phyloP scores from a whole-genome alignment of 2,329 filamentous ascomycete genomes.

The Ascochyta fabae region DNA sequence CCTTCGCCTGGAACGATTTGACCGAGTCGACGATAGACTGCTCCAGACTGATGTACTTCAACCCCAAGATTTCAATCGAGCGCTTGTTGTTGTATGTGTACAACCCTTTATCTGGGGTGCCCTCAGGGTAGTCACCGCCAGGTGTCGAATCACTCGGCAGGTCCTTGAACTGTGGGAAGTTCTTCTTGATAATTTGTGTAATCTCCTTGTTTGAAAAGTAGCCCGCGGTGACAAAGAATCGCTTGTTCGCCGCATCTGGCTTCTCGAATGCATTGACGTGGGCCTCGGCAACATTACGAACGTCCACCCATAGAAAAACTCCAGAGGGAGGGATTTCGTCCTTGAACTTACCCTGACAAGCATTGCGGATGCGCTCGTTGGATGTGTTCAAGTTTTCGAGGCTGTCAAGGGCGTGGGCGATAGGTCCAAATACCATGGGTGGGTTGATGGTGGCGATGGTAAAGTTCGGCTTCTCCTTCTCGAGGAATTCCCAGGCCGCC shows the following conservation, averaged over 20 bases:
- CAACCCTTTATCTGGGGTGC: constrained; percentile 50
- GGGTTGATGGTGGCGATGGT: constrained; percentile 58
- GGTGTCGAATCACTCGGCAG: constrained; percentile 54
- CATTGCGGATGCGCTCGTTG: constrained; percentile 69
- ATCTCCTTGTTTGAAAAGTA: constrained; percentile 68
- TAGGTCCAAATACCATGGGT: constrained; percentile 58
- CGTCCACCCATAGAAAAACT: constrained; percentile 58
- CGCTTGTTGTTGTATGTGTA: constrained; percentile 62
- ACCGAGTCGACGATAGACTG: constrained; percentile 67
- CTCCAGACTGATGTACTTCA: constrained; percentile 66
- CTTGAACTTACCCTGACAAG: constrained; percentile 68
- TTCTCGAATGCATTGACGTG: constrained; percentile 67
- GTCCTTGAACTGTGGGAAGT: constrained; percentile 61
- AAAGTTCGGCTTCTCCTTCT: constrained; percentile 60
- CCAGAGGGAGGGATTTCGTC: constrained; percentile 64
- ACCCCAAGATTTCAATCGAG: constrained; percentile 62
- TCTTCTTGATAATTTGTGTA: constrained; percentile 61
- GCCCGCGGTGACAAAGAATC: constrained; percentile 67
- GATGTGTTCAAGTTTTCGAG: constrained; percentile 74
- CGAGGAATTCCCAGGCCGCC: constrained; percentile 61
- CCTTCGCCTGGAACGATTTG: constrained; percentile 65
- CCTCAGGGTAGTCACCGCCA: constrained; percentile 55
- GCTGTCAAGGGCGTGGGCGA: constrained; percentile 65
- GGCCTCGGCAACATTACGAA: constrained; percentile 65
- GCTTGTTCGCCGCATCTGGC: constrained; percentile 64